Evolutionary conservation across 2,329 filamentous ascomycete species (phyloP), one percentile per base, ranked within the genome.

Genomic region (Penicillium sp.): DNA sequence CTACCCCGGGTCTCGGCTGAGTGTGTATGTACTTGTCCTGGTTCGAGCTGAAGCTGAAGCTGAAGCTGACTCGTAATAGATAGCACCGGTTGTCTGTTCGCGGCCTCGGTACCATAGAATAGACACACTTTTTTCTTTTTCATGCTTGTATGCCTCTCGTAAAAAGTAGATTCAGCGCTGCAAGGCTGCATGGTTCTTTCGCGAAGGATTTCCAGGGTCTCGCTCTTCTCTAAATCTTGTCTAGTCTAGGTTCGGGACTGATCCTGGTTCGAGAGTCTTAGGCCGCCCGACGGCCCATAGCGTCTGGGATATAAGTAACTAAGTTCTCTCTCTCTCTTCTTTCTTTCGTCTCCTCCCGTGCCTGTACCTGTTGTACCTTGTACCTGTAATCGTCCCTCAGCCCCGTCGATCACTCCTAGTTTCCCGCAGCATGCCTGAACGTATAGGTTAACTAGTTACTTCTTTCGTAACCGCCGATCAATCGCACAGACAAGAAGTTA

Each of bases 21-120:
- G 45, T 28, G 44, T 28, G 22, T 17, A 47, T 9, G 12, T 26
- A 10, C 19, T n/a, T 13, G 19, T 7, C 9, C 13, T 12, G 45
- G 24, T 57, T 44, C 42, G 22, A 10, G 42, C 44, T 47, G 56
- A 45, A 51, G 47, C 17, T 50, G 47, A 50, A 50, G 26, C 47
- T 33, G 47, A 51, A 33, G 47, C 47, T 33, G 47, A 49, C 44
- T 47, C 44, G 44, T 13, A 17, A 28, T 12, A 26, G 44, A 28
- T 47, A 49, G 26, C 45, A 9, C 24, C 51, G 19, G 24, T 40
- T 54, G 51, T 54, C 37, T 24, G 37, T 38, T 54, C 51, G 51
- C 51, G 30, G 37, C 51, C 42, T 54, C 51, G 51, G 35, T 54
- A 40, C 51, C 51, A 54, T 26, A 24, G 17, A 38, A 54, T n/a